Evolutionary conservation across 495 filamentous ascomycete species (phyloP).

Genomic region (Daldinia grandis): DNA sequence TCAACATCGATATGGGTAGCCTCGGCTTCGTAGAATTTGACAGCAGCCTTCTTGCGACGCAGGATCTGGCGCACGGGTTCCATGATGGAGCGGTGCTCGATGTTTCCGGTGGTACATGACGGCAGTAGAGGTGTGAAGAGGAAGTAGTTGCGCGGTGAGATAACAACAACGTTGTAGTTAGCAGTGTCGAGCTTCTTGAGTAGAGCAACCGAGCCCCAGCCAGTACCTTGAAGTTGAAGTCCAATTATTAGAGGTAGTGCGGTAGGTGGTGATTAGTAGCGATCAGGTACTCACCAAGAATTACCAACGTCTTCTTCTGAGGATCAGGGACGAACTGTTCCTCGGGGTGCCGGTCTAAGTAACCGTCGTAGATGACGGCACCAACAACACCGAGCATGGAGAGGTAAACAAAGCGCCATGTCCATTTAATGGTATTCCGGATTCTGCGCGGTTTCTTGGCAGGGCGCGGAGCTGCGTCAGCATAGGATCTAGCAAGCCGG

Average conservation of each 20-base stretch:
- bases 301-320: constrained; percentile 94
- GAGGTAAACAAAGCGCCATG: constrained; percentile 81
- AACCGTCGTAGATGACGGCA: constrained; percentile 82
- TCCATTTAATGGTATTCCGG: constrained; percentile 52
- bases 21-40: constrained; percentile 98
- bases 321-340: constrained; percentile 85
- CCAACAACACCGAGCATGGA: constrained; percentile 71
- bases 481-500: constrained; percentile 54
- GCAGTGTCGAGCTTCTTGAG: constrained; percentile 98
- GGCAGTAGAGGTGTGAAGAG: constrained; percentile 97
- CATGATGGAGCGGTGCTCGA: constrained; percentile 99
- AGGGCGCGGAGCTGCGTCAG: constrained; percentile 43
- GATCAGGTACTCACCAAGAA: constrained; percentile 81
- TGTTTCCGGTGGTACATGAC: constrained; percentile 94
- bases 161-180: constrained; percentile 97
- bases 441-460: constrained; percentile 53
- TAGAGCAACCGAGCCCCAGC: constrained; percentile 95
- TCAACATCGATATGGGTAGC: constrained; percentile 96
- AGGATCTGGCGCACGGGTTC: constrained; percentile 96
- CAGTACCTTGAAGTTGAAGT: constrained; percentile 59
- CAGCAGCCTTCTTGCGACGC: constrained; percentile 87
- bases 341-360: constrained; percentile 77
- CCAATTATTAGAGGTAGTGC: constrained; percentile 21
- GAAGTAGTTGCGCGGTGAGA: constrained; percentile 98
- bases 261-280: constrained; percentile 7